phyloP scores from a whole-genome alignment of 768 basidiomycete species.

The Phallus indusiatus region DNA sequence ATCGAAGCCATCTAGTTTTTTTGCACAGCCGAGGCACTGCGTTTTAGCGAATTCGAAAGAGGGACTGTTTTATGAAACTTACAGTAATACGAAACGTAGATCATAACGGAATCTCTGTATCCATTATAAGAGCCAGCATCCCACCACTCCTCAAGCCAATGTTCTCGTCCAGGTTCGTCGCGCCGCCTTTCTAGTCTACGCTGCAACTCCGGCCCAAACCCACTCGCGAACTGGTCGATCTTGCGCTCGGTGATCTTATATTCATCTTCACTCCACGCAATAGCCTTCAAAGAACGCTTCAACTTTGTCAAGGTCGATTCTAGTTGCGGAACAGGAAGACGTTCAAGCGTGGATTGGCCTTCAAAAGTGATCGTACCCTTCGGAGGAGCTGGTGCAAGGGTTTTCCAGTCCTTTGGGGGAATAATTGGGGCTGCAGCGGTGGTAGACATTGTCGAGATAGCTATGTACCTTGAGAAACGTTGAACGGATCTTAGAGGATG shows the following conservation, averaged over 20 bases:
- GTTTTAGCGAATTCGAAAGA: not conserved
- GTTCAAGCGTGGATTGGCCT: slow-evolving; percentile 51
- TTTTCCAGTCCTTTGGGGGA: slow-evolving; percentile 61
- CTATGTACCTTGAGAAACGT: no score
- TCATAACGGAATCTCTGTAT: slow-evolving; percentile 60
- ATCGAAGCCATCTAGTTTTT: slow-evolving; percentile 76
- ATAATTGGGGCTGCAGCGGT: not conserved
- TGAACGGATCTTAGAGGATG: no score
- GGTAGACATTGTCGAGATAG: slow-evolving; percentile 11
- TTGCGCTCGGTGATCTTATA: slow-evolving; percentile 43
- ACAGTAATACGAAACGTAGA: slow-evolving; percentile 8
- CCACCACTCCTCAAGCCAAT: slow-evolving; percentile 97
- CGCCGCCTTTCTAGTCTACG: slow-evolving; percentile 47
- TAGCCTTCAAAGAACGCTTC: slow-evolving; percentile 60
- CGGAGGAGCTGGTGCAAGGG: slow-evolving; percentile 49
- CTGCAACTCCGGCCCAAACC: slow-evolving; percentile 45
- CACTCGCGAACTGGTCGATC: slow-evolving; percentile 52
- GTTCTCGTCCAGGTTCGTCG: slow-evolving; percentile 35
- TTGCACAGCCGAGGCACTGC: not conserved
- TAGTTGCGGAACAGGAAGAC: slow-evolving; percentile 70
- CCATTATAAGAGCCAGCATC: slow-evolving; percentile 74
- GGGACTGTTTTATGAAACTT: not conserved
- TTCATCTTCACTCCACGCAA: slow-evolving; percentile 57
- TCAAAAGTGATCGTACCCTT: slow-evolving; percentile 52
- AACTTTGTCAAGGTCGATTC: slow-evolving; percentile 55